Percentiles rank a stretch among this genome's conserved stretches.
Conservation (phyloP, 1,284 basidiomycete species). For the Cryptococcus sp. region DNA sequence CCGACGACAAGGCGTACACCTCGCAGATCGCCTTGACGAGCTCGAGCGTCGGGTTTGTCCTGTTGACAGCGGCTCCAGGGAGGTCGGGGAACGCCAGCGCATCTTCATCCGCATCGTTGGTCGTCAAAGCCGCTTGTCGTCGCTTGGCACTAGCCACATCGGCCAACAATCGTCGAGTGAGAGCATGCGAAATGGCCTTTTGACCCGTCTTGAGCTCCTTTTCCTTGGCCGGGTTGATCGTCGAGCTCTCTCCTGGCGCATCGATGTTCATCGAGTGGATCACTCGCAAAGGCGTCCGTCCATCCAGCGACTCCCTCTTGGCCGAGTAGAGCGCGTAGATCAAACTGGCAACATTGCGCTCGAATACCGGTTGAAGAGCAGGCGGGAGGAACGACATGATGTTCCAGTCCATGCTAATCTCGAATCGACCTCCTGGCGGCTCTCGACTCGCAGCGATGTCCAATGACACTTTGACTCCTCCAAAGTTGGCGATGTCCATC, state of each 20-base stretch:
- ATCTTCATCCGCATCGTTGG: slow-evolving; percentile 53
- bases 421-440: slow-evolving; percentile 28
- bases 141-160: slow-evolving; percentile 64
- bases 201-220: slow-evolving; percentile 64
- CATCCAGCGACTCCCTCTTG: slow-evolving; percentile 57
- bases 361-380: slow-evolving; percentile 75
- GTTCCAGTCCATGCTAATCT: slow-evolving; percentile 91
- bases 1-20: slow-evolving; percentile 68
- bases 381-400: slow-evolving; percentile 84
- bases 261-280: slow-evolving; percentile 57
- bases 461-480: slow-evolving; percentile 74
- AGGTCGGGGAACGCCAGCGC: slow-evolving; percentile 76
- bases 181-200: slow-evolving; percentile 69
- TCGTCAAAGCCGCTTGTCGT: slow-evolving; percentile 54
- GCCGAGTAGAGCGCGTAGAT: slow-evolving; percentile 77
- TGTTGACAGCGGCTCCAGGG: slow-evolving; percentile 73
- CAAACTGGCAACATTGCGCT: slow-evolving; percentile 69
- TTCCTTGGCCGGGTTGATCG: slow-evolving; percentile 61
- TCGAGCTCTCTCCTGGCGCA: slow-evolving; percentile 38
- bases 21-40: slow-evolving; percentile 86
- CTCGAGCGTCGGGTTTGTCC: slow-evolving; percentile 74
- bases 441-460: slow-evolving; percentile 43
- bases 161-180: slow-evolving; percentile 77
- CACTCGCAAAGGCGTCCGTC: slow-evolving; percentile 66
- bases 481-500: slow-evolving; percentile 93